phyloP scores from a whole-genome alignment of 2,329 filamentous ascomycete genomes.

The Botrytis squamosa region DNA sequence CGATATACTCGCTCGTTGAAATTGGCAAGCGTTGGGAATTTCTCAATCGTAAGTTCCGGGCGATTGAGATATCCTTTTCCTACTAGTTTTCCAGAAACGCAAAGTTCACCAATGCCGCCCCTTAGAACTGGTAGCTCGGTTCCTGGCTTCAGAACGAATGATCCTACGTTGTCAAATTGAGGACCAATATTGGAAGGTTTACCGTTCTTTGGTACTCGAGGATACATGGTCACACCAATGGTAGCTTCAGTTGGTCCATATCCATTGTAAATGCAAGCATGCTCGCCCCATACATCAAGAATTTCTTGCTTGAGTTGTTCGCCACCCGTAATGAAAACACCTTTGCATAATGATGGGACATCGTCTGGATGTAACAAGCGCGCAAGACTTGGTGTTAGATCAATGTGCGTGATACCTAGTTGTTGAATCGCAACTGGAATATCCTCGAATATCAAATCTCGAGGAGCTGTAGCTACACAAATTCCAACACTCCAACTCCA shows the following conservation, averaged over 20 bases:
- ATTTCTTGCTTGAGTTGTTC: slow-evolving; percentile 89
- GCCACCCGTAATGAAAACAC: slow-evolving; percentile 91
- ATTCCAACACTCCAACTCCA: slow-evolving; percentile 95
- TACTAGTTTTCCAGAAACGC: slow-evolving; percentile 81
- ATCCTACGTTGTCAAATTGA: slow-evolving; percentile 85
- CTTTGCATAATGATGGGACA: slow-evolving; percentile 73
- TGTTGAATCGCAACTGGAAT: slow-evolving; percentile 68
- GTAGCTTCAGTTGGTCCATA: slow-evolving; percentile 92
- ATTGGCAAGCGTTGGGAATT: slow-evolving; percentile 64
- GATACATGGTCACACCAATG: slow-evolving; percentile 88
- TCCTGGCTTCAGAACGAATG: slow-evolving; percentile 70
- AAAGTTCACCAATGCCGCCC: slow-evolving; percentile 83
- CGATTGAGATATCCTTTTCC: slow-evolving; percentile 87
- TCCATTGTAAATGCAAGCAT: slow-evolving; percentile 83
- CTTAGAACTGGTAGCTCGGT: slow-evolving; percentile 70
- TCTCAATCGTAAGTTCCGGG: slow-evolving; percentile 70
- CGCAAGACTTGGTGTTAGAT: slow-evolving; percentile 85
- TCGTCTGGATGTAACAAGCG: slow-evolving; percentile 75
- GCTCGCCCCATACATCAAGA: slow-evolving; percentile 77
- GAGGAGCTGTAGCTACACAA: slow-evolving; percentile 75
- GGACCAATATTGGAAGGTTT: slow-evolving; percentile 84
- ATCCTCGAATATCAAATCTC: slow-evolving; percentile 84
- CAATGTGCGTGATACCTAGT: slow-evolving; percentile 82
- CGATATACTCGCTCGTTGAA: slow-evolving; percentile 70
- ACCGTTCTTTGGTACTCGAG: slow-evolving; percentile 73